Evolutionary conservation across 2,329 filamentous ascomycete species (phyloP).

Genomic region (Colletotrichum sp.): DNA sequence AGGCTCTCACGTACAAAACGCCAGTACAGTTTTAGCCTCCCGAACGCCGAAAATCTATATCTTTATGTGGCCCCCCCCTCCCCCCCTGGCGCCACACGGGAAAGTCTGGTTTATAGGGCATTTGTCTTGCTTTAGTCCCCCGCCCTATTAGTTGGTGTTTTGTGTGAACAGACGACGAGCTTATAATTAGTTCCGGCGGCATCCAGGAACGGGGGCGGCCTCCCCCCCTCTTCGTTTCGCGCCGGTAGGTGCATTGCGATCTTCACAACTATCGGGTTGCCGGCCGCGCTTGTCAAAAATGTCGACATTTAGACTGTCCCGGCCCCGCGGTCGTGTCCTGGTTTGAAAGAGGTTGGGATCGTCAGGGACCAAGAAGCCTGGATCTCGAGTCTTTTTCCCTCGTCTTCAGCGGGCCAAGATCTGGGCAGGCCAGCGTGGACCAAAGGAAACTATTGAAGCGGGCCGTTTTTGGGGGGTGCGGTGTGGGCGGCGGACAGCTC

Average conservation of each 20-base stretch:
- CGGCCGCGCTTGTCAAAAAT: neutral
- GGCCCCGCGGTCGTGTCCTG: neutral
- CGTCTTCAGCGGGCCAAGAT: neutral
- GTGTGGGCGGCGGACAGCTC: neutral
- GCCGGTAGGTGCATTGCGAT: neutral
- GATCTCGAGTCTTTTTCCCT: neutral
- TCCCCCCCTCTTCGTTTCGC: neutral
- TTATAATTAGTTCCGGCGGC: neutral
- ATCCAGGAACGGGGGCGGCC: neutral
- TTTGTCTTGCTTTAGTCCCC: neutral
- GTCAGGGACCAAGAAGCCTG: neutral
- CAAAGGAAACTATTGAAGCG: neutral
- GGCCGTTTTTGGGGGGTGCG: neutral
- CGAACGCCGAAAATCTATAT: too few relatives aligned
- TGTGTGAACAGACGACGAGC: neutral
- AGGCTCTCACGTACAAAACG: too few relatives aligned
- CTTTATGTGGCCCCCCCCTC: neutral
- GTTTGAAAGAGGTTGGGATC: neutral
- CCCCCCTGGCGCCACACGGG: neutral
- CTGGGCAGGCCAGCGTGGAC: neutral
- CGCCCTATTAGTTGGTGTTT: neutral
- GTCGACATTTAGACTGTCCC: neutral
- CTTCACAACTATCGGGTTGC: neutral
- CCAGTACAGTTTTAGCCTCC: too few relatives aligned
- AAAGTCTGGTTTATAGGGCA: neutral